Percentiles rank a stretch among this genome's conserved stretches.
Evolutionary conservation across 2,329 filamentous ascomycete genomes (phyloP).

Genomic region (Graphilbum sp.): DNA sequence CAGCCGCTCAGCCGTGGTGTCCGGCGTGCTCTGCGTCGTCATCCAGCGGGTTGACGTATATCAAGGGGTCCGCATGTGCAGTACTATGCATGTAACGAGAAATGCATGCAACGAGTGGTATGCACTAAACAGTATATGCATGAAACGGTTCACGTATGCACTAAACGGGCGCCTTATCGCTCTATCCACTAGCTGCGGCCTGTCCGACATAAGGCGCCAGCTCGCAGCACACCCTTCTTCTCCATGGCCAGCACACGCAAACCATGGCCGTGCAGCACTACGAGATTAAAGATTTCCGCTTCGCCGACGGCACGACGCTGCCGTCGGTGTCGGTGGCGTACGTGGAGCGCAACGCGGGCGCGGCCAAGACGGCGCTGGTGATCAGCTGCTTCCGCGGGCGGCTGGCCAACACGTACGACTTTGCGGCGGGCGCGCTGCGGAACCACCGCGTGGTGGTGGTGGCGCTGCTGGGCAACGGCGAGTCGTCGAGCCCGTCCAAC

Average conservation of each 20-base stretch:
- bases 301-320: constrained; percentile 4
- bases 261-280: neutral
- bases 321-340: constrained; percentile 7
- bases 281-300: constrained; percentile 1
- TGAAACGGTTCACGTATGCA: too few relatives aligned
- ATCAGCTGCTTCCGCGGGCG: constrained; percentile 8
- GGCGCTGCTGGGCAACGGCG: constrained; percentile 34
- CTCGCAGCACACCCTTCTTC: too few relatives aligned
- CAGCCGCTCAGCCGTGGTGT: too few relatives aligned
- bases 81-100: too few relatives aligned
- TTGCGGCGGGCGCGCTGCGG: neutral
- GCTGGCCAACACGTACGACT: constrained; percentile 1
- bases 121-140: too few relatives aligned
- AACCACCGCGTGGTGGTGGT: constrained; percentile 32
- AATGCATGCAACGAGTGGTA: too few relatives aligned
- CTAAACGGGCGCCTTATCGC: too few relatives aligned
- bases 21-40: too few relatives aligned
- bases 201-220: too few relatives aligned
- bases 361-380: constrained; percentile 3
- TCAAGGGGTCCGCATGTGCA: too few relatives aligned
- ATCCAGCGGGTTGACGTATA: too few relatives aligned
- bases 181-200: too few relatives aligned
- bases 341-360: constrained; percentile 1
- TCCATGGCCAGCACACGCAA: neutral
- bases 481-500: constrained; percentile 37